Percentiles rank a stretch among this genome's conserved stretches.
These are phyloP conservation scores for Cicer chorassanicum DNA, from an alignment of 306 rosid genomes.

Conservation along the genomic window DNA sequence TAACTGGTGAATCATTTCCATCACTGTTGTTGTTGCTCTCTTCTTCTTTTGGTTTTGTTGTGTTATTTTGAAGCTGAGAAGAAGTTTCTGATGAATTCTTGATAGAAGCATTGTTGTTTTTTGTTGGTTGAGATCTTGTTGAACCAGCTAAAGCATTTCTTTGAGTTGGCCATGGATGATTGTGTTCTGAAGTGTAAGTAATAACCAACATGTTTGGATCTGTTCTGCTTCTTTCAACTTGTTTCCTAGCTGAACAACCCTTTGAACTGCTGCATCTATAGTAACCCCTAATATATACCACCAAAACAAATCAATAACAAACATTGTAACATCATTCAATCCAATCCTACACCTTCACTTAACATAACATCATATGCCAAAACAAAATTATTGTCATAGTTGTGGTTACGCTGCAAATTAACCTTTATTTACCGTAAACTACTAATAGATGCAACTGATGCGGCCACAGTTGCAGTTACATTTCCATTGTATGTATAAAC, in stretches of 20 bases:
- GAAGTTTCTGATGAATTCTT: conserved; percentile 37
- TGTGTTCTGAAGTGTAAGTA: conserved; percentile 94
- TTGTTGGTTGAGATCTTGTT: conserved; percentile 69
- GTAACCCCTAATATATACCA: conserved; percentile 64
- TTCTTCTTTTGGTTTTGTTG: conserved; percentile 57
- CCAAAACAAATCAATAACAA: conserved; percentile 1
- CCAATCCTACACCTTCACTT: background rate
- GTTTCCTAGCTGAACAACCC: conserved; percentile 94
- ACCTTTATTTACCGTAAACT: too few relatives aligned
- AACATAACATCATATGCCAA: background rate
- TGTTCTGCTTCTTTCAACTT: conserved; percentile 87
- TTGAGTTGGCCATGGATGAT: conserved; percentile 99
- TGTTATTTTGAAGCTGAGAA: conserved; percentile 39
- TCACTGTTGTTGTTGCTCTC: conserved; percentile 44
- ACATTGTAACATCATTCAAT: background rate
- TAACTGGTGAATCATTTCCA: conserved; percentile 45
- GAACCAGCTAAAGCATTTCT: conserved; percentile 93
- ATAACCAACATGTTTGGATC: conserved; percentile 96
- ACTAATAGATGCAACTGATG: too few relatives aligned
- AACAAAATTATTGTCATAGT: background rate
- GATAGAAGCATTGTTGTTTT: conserved; percentile 48
- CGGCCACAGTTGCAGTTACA: too few relatives aligned
- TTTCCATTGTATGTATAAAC: too few relatives aligned
- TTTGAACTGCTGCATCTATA: conserved; percentile 96
- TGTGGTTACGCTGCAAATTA: too few relatives aligned